phyloP scores from a whole-genome alignment of 2,329 filamentous ascomycete species.

The Cordyceps tenuipes region DNA sequence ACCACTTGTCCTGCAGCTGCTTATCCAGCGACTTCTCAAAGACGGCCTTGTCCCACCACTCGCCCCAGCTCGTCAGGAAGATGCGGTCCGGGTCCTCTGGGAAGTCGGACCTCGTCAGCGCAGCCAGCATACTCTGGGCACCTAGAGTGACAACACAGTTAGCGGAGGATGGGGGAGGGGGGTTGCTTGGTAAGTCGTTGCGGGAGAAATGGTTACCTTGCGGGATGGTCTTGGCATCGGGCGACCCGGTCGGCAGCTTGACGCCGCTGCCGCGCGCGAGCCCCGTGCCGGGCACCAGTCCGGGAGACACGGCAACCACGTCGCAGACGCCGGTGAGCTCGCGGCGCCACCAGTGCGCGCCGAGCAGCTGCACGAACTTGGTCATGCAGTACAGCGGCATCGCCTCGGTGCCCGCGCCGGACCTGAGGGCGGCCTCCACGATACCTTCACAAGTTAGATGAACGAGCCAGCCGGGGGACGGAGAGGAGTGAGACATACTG shows the following conservation, averaged over 20 bases:
- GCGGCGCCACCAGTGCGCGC: slow-evolving; percentile 48
- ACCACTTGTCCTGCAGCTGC: slow-evolving; percentile 44
- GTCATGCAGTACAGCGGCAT: slow-evolving; percentile 31
- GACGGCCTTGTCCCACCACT: slow-evolving; percentile 43
- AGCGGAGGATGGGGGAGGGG: too few species aligned
- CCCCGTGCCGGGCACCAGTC: slow-evolving; percentile 41
- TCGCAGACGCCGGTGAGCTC: slow-evolving; percentile 34
- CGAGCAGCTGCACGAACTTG: slow-evolving; percentile 44
- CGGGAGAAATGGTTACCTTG: slow-evolving; percentile 31
- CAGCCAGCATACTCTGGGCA: slow-evolving; percentile 35
- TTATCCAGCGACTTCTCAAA: slow-evolving; percentile 35
- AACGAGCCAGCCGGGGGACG: too few species aligned
- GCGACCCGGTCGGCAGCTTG: slow-evolving; percentile 22
- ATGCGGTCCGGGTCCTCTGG: slow-evolving; percentile 43
- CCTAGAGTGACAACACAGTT: slow-evolving; percentile 22
- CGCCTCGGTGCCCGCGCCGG: slow-evolving; percentile 25
- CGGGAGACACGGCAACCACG: slow-evolving; percentile 46
- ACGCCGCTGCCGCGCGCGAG: slow-evolving; percentile 27
- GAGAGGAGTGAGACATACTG: slow-evolving; percentile 21
- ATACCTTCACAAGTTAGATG: slow-evolving; percentile 18
- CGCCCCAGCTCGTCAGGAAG: slow-evolving; percentile 48
- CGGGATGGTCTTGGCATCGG: slow-evolving; percentile 39
- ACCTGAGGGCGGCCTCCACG: slow-evolving; percentile 31
- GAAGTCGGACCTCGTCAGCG: slow-evolving; percentile 36
- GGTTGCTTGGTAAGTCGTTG: too few species aligned